Evolutionary conservation across 768 basidiomycete genomes (phyloP).

Genomic region (Collybia nuda): DNA sequence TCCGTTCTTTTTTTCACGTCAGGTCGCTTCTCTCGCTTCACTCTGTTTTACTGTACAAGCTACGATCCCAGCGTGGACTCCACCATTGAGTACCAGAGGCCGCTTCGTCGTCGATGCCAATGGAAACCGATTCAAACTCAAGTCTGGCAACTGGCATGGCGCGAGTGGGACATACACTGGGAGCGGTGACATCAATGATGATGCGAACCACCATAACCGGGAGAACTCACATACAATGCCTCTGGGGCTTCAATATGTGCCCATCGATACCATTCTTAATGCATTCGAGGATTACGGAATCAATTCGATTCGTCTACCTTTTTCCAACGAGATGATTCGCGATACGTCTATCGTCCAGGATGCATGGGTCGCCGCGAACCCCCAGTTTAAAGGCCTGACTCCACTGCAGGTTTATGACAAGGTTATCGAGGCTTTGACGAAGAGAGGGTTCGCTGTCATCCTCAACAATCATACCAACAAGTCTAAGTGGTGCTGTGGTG

Average conservation of each 20-base stretch:
- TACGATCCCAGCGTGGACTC: slow-evolving; percentile 5
- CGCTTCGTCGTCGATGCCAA: slow-evolving; percentile 13
- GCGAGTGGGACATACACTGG: slow-evolving; percentile 15
- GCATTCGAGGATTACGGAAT: slow-evolving; percentile 11
- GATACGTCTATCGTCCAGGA: slow-evolving; percentile 10
- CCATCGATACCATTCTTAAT: slow-evolving; percentile 8
- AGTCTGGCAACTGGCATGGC: slow-evolving; percentile 14
- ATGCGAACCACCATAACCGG: slow-evolving; percentile 9
- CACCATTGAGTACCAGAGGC: slow-evolving; percentile 14
- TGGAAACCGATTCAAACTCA: slow-evolving; percentile 13
- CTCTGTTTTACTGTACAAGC: too few relatives aligned
- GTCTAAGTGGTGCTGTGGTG: slow-evolving; percentile 14
- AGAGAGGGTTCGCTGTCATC: slow-evolving; percentile 13
- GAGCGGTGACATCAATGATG: slow-evolving; percentile 11
- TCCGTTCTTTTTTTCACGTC: too few relatives aligned
- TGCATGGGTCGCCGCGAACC: slow-evolving; percentile 10
- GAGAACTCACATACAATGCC: slow-evolving; percentile 15
- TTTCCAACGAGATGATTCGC: slow-evolving; percentile 17
- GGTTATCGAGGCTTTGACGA: slow-evolving; percentile 11
- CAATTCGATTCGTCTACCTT: slow-evolving; percentile 11
- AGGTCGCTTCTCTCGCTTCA: too few relatives aligned
- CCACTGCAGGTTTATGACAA: slow-evolving; percentile 12
- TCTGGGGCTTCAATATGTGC: slow-evolving; percentile 9
- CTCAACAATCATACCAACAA: slow-evolving; percentile 16
- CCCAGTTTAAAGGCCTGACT: slow-evolving; percentile 10